Evolutionary conservation across 1,139 yeast species (phyloP).

Genomic region (Suhomyces choctaworum): DNA sequence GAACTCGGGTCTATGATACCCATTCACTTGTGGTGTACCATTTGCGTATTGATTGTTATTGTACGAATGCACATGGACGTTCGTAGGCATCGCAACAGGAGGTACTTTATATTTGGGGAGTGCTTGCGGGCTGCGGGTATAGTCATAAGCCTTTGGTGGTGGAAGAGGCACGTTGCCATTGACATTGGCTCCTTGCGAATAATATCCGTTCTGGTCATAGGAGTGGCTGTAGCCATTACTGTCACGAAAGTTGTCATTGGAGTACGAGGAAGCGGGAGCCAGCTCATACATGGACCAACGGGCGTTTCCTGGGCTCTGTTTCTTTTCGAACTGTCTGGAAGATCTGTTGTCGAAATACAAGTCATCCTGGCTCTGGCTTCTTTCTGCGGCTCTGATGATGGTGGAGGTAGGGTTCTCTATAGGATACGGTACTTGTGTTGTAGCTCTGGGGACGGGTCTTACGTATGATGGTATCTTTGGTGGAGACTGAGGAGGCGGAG

Average conservation of each 20-base stretch:
- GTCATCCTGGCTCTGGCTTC: slow-evolving; percentile 3
- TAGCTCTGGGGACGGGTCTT: neutral
- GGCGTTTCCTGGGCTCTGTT: slow-evolving; percentile 1
- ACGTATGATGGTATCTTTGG: slow-evolving; percentile 1
- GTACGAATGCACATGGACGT: slow-evolving; percentile 10
- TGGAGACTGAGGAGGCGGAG: slow-evolving; percentile 21
- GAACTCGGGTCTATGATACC: neutral
- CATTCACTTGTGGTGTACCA: neutral
- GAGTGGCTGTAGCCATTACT: neutral
- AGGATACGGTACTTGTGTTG: slow-evolving; percentile 9
- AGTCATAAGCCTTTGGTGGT: no score
- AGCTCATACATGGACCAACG: slow-evolving; percentile 10
- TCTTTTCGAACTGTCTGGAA: neutral
- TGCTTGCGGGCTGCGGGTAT: slow-evolving; percentile 13
- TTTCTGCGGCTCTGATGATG: neutral
- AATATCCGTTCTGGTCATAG: neutral
- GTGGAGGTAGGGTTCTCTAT: slow-evolving; percentile 13
- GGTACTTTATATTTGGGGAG: slow-evolving; percentile 11
- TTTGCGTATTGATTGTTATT: slow-evolving; percentile 2
- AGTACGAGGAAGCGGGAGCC: neutral
- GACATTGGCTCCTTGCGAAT: neutral
- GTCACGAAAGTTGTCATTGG: neutral
- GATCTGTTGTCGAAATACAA: slow-evolving; percentile 4
- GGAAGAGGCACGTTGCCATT: neutral
- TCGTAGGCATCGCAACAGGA: slow-evolving; percentile 12